Evolutionary conservation across 2,329 filamentous ascomycete genomes (phyloP), one percentile per base, ranked within the genome.

Genomic region (Penicillium brasilianum): DNA sequence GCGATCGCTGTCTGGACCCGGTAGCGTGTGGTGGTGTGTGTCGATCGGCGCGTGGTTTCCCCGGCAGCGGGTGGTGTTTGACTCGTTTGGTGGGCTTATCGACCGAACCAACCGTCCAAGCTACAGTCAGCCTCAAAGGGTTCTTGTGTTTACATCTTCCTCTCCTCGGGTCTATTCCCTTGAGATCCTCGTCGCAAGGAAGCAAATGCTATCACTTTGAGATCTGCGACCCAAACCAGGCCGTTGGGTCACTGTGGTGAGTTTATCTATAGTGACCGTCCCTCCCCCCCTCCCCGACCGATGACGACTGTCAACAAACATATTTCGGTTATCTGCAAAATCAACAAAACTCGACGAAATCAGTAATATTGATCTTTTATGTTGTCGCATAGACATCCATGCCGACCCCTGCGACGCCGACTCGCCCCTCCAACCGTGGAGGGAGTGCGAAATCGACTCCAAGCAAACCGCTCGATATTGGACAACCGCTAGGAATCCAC

Each of bases 391-490:
- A 66, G 64, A 63, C 66, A 69, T 69, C 73, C 73, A 81, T 81
- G 79, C 78, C 77, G 60, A 70, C 72, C 65, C 75, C 74, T 69
- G 71, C 72, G 59, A 76, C 74, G 65, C 73, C 74, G 60, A 72
- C 73, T 64, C 72, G 75, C 66, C 69, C 76, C 72, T 72, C 77
- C 72, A 74, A 74, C 55, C 69, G 65, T 81, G 87, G 67, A 84
- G 85, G 76, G 86, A 84, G 68, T 75, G 87, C 67, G 84, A 90
- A 76, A 77, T 74, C 59, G 61, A 77, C 60, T 74, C 84, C 62
- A 81, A 87, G 70, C 84, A 89, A 78, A 81, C 81, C 77, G 71
- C 80, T 77, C 69, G 82, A 83, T 68, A 80, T 79, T 50, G 78
- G 76, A 14, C 71, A 72, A 20, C 84, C 84, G 55, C 81, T 87